These are phyloP conservation scores for Aplosporella prunicola DNA, from an alignment of 2,329 filamentous ascomycete genomes.

Conservation along the genomic window DNA sequence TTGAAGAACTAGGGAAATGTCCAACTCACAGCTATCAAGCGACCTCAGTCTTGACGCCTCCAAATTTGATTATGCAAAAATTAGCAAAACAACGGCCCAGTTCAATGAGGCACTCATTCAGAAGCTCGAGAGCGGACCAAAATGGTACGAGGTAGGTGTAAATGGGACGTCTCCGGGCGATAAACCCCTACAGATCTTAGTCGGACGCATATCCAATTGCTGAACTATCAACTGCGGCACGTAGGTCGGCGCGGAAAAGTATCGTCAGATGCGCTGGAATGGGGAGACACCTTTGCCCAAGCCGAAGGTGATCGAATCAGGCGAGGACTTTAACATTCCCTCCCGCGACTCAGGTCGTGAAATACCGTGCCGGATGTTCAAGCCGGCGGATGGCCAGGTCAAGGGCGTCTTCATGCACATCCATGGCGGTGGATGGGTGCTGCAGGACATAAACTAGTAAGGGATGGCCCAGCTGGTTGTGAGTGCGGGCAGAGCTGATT, in stretches of 20 bases:
- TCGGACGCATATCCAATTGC: not conserved
- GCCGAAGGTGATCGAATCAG: conserved; percentile 38
- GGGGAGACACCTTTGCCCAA: conserved; percentile 45
- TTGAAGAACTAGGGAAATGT: too few relatives aligned
- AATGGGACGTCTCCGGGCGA: not conserved
- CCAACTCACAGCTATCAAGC: conserved; percentile 1
- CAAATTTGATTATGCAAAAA: conserved; percentile 3
- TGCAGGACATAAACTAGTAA: conserved; percentile 32
- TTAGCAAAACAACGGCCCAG: conserved; percentile 1
- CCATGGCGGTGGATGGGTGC: conserved; percentile 44
- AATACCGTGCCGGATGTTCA: conserved; percentile 46
- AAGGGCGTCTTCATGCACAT: conserved; percentile 46
- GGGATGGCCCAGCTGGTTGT: conserved; percentile 12
- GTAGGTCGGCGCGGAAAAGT: conserved; percentile 44
- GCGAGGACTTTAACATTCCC: conserved; percentile 39
- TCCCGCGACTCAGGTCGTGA: conserved; percentile 42
- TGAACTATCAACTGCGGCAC: conserved; percentile 4
- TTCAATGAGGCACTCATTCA: conserved; percentile 5
- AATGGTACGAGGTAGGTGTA: conserved; percentile 11
- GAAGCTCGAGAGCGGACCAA: not conserved
- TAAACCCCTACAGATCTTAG: too few relatives aligned
- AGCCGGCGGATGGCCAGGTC: conserved; percentile 35
- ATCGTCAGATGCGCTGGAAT: conserved; percentile 44
- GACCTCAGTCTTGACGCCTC: conserved; percentile 5
- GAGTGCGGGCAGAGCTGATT: not conserved